phyloP scores from a whole-genome alignment of 805 yeast species.

The Pichia californica region DNA sequence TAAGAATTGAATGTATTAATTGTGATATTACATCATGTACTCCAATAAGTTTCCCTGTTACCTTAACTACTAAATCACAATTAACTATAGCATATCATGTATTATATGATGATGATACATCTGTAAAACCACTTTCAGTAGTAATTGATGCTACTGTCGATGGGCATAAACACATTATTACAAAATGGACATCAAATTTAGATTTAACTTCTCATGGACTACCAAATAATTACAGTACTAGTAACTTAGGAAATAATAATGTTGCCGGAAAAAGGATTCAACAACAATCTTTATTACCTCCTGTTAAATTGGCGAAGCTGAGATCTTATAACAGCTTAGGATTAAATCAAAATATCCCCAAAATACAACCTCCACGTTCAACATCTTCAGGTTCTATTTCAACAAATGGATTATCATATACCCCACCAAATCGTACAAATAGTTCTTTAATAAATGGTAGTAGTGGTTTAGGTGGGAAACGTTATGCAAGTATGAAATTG shows the following conservation, averaged over 20 bases:
- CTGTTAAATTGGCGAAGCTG: conserved; percentile 16
- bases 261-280: not conserved
- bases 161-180: conserved; percentile 18
- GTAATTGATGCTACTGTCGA: conserved; percentile 19
- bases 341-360: conserved; percentile 21
- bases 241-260: not conserved
- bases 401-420: not conserved
- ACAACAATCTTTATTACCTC: conserved; percentile 5
- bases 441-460: not conserved
- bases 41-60: conserved; percentile 27
- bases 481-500: conserved; percentile 12
- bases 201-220: conserved; percentile 20
- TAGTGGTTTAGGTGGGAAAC: conserved; percentile 8
- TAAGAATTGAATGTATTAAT: conserved; percentile 17
- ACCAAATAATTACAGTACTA: conserved; percentile 1
- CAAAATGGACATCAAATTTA: conserved; percentile 34
- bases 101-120: conserved; percentile 21
- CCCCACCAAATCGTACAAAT: not conserved
- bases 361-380: conserved; percentile 2
- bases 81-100: conserved; percentile 24
- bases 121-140: conserved; percentile 24
- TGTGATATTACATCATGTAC: conserved; percentile 22
- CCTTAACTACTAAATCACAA: conserved; percentile 13
- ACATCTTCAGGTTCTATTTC: not conserved
- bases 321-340: conserved; percentile 9